Conservation (phyloP, 768 basidiomycete genomes). For the Mycena chlorophos region DNA sequence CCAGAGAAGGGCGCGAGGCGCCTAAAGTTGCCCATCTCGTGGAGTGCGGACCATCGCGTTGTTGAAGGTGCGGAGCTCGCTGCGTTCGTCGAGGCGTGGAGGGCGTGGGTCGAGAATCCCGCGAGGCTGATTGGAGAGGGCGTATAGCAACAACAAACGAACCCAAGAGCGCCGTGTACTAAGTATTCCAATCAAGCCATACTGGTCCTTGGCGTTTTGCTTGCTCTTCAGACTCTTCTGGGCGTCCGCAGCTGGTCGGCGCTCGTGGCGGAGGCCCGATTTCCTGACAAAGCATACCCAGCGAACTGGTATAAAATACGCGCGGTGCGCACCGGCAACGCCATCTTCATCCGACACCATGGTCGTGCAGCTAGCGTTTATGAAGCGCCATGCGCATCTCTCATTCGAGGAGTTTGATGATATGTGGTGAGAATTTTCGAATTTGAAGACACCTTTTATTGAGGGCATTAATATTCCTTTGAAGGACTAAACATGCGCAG, state of each 20-base stretch:
- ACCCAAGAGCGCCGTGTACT: background rate
- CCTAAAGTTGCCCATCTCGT: conserved; percentile 57
- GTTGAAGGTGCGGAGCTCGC: conserved; percentile 89
- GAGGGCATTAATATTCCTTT: background rate
- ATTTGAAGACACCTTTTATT: background rate
- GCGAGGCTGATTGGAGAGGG: conserved; percentile 62
- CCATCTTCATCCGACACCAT: background rate
- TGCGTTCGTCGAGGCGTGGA: conserved; percentile 86
- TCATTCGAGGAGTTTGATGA: conserved; percentile 1
- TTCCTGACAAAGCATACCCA: no score
- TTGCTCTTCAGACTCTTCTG: no score
- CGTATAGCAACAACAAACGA: conserved; percentile 27
- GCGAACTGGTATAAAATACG: background rate
- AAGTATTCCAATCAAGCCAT: no score
- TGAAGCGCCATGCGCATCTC: background rate
- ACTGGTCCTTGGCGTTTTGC: no score
- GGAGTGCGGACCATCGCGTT: conserved; percentile 86
- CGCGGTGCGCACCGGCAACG: background rate
- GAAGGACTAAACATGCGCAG: background rate
- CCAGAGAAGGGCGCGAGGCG: conserved; percentile 18
- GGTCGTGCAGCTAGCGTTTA: background rate
- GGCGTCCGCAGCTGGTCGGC: no score
- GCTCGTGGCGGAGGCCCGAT: no score
- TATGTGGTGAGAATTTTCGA: background rate
- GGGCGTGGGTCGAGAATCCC: conserved; percentile 75